These are phyloP conservation scores for Lachnellula occidentalis DNA, from an alignment of 2,329 filamentous ascomycete species.

Conservation along the genomic window DNA sequence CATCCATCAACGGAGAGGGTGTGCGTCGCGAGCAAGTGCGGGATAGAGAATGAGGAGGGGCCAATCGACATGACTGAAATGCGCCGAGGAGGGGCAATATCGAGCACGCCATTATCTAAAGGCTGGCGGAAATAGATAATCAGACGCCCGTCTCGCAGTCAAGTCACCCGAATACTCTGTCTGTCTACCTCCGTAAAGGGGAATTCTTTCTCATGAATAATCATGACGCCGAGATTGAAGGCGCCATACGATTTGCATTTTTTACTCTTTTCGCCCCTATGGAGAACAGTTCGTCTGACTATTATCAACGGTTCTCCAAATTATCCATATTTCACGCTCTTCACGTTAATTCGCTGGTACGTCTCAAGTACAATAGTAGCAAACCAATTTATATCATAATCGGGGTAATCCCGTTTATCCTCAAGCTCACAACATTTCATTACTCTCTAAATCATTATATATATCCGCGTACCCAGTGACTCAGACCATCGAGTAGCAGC, in stretches of 20 bases:
- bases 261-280: not conserved
- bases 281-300: not conserved
- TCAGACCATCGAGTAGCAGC: not conserved
- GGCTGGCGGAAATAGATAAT: not conserved
- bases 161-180: not conserved
- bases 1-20: not conserved
- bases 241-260: not conserved
- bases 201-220: too few species aligned
- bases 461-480: not conserved
- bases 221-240: not conserved
- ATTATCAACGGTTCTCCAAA: not conserved
- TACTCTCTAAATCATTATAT: constrained; percentile 14
- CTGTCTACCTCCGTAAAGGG: too few species aligned
- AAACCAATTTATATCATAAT: too few species aligned
- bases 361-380: too few species aligned
- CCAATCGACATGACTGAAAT: not conserved
- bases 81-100: not conserved
- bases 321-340: too few species aligned
- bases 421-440: not conserved
- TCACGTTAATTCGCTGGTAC: too few species aligned
- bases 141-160: too few species aligned
- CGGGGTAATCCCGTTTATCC: too few species aligned
- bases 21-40: not conserved
- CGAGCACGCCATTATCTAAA: constrained; percentile 21
- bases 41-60: not conserved